Percentiles rank a stretch among this genome's conserved stretches.
These are phyloP conservation scores for Ambrosia hybrid DNA, from an alignment of 140 eudicot genomes.

Conservation along the genomic window DNA sequence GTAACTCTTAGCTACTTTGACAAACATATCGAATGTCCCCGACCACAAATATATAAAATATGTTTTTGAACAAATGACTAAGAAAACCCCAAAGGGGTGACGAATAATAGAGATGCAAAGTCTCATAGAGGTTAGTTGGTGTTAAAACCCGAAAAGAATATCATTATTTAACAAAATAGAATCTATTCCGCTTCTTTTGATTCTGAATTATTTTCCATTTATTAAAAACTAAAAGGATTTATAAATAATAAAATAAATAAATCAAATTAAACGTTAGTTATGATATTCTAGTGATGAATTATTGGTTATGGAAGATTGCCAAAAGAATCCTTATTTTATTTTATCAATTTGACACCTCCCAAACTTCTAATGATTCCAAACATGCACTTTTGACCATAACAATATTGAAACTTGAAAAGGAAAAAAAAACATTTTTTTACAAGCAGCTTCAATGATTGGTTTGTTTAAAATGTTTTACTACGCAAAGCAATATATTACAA, in stretches of 20 bases:
- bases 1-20: not conserved
- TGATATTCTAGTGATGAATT: slow-evolving; percentile 24
- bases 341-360: slow-evolving; percentile 32
- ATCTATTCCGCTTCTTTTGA: not conserved
- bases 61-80: not conserved
- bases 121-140: not conserved
- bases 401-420: slow-evolving; percentile 1
- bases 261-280: not conserved
- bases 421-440: not conserved
- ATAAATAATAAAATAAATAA: not conserved
- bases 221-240: not conserved
- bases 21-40: not conserved
- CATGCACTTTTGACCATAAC: slow-evolving; percentile 37
- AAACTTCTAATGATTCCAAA: slow-evolving; percentile 33
- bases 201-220: not conserved
- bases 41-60: too few species aligned
- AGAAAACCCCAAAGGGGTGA: not conserved
- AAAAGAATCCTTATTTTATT: slow-evolving; percentile 23
- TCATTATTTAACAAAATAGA: not conserved
- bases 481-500: too few species aligned
- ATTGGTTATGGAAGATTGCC: slow-evolving; percentile 32
- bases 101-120: not conserved
- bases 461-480: slow-evolving; percentile 1
- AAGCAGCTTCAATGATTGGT: slow-evolving; percentile 28
- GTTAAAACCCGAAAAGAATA: not conserved